Evolutionary conservation across 371 early-diverging fungal genomes (phyloP), one percentile per base, ranked within the genome.

Genomic region (Amoeboaphelidium protococcarum): DNA sequence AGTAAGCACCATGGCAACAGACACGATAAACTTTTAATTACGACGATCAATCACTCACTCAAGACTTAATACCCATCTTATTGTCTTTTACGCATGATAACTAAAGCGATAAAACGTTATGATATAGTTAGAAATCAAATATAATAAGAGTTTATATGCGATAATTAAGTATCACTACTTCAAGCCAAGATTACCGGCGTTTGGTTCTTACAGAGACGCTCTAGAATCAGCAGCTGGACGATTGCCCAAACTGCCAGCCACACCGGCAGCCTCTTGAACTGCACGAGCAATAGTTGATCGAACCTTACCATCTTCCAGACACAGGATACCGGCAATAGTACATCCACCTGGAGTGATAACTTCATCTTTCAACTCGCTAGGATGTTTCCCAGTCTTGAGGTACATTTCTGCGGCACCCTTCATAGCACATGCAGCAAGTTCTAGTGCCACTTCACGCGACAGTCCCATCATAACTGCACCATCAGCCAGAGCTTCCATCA

Each of bases 321-420:
- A 64, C 46, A 68, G 37, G 26, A 68, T 42, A 10, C 69, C 69
- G 0, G 68, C 69, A 52, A 68, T 68, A 1, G 69, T 68, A 47
- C 70, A 68, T 23, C 69, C 69, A 13, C 66, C 69, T 13, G 69
- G 69, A 3, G 69, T 68, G 2, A 68, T 68, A 6, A 68, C 69
- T 20, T 56, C 53, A 46, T 68, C 69, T 51, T 69, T 69, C 53
- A 67, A 58, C 22, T 58, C 60, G 2, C 68, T 64, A 12, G 69
- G 69, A 47, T 68, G 69, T 4, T 54, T 54, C 3, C 66, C 66
- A 27, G 65, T 61, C 37, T 53, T 53, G 16, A 68, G 53, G 10
- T 67, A 65, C 67, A 68, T 64, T 25, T 63, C 48, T 19, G 68
- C 68, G 22, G 68, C 65, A 3, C 68, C 68, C 51, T 61, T 60